Base-by-base conservation (phyloP, 768 basidiomycete genomes). In the Trametes sanguinea region DNA sequence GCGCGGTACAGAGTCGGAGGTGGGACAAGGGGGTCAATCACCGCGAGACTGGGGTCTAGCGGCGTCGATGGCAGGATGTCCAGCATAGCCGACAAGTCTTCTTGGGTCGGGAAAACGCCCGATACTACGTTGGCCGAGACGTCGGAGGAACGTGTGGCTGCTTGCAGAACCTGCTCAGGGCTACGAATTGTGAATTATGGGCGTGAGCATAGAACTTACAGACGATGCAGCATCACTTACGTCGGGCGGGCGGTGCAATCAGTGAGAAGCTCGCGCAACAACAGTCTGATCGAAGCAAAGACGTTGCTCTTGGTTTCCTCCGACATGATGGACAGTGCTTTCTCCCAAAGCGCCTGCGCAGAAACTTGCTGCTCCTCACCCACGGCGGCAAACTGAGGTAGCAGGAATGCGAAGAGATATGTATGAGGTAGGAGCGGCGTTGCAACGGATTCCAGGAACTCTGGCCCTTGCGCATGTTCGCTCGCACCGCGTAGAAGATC, bases 11-110 rank as follows among this genome's bases (percentile, higher is more conserved):
- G 59, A 1, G 76, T 69, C 1, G 69, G 56, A 0, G 85, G 81
- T 7, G 84, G 83, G 33, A 90, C 77, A 14, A 86, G 78, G 1
- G 84, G 78, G 35, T 90, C 82, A 27, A 87, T 63, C 22, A 92
- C 73, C 0, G 83, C 86, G 27, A 90, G 72, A 67, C 85, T 86
- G 3, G 82, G 67, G 54, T 86, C 78, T 39, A 78, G 73, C 1
- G 84, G 76, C 14, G 79, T 77, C 0, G 80, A 71, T 1, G 82
- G 76, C 33, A 90, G 74, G 3, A 63, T 66, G 16, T 73, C 55
- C 2, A 74, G 78, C 74, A 85, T 77, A 1, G 68, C 64, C 29
- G 85, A 80, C 16, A 88, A 73, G 56, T 79, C 78, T 0, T 72
- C 67, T 7, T 71, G 66, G 6, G 81, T 73, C 0, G 86, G 88